Evolutionary conservation across 2,329 filamentous ascomycete genomes (phyloP), one percentile per base, ranked within the genome.

Genomic region (Scytalidium lignicola): DNA sequence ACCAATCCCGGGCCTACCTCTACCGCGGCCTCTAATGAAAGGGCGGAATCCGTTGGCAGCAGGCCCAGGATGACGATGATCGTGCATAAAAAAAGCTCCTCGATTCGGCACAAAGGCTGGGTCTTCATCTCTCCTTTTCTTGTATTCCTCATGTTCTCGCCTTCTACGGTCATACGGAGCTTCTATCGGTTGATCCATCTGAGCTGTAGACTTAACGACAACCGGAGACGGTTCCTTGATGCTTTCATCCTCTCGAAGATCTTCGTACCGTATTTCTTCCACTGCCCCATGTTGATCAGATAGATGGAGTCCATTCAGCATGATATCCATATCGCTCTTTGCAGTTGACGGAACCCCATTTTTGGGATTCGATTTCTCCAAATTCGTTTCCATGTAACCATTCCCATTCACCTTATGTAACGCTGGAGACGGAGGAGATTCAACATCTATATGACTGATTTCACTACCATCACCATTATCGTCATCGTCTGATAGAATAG

Each of bases 41-140:
- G 84, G 80, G 50, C 87, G 78, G 68, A 92, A 90, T 47, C 86
- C 86, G 68, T 91, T 92, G 47, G 84, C 79, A 56, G 83, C 82
- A 41, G 85, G 80, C n/a, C 86, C 86, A 49, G 86, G 81, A 59
- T 89, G 85, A 54, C 90, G 82, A 62, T 93, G 89, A 65, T 97
- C 93, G 68, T 97, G 92, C 82, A 97, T 90, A 73, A 96, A 97
- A 74, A 97, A 97, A 54, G 88, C 86, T 51, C 93, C 93, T 57
- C 92, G 79, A 63, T 95, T 96, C 47, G 93, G 92, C 48, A 96
- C 92, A 70, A 96, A 96, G 10, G 91, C 84, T 29, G 92, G 92
- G 66, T 96, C 90, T 59, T 89, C 84, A 64, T 95, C 90, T 59
- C 89, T 81, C 67, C 88, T 88, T 70, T 86, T 89, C 70, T 86